These are phyloP conservation scores for Pelargonium nanum DNA, from an alignment of 345 rosid genomes.

Conservation along the genomic window DNA sequence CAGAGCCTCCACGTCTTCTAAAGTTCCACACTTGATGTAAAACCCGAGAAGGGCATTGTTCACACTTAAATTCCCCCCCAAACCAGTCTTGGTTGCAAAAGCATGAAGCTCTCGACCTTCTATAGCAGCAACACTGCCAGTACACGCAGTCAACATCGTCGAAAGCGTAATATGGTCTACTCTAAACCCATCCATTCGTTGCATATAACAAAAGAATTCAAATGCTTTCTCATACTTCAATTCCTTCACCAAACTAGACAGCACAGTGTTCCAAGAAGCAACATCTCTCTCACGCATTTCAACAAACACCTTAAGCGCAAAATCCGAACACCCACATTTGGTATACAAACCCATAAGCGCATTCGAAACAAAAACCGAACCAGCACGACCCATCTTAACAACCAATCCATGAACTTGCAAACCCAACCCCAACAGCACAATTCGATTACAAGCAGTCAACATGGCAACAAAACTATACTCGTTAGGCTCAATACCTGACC, in stretches of 20 bases:
- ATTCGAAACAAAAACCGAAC: conserved; percentile 44
- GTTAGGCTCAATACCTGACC: conserved; percentile 36
- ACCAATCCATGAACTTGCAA: conserved; percentile 42
- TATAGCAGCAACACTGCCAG: conserved; percentile 23
- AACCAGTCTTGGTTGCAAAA: conserved; percentile 44
- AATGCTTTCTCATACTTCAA: conserved; percentile 30
- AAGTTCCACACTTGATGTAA: conserved; percentile 40
- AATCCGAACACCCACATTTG: conserved; percentile 24
- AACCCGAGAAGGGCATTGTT: conserved; percentile 58
- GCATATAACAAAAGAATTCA: conserved; percentile 35
- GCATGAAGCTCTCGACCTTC: conserved; percentile 64
- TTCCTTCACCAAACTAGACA: conserved; percentile 49
- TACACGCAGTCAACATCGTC: conserved; percentile 50
- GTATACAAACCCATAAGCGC: conserved; percentile 59
- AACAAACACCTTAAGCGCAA: conserved; percentile 46
- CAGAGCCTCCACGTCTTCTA: conserved; percentile 32
- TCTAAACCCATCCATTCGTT: conserved; percentile 18
- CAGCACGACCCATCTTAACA: conserved; percentile 29
- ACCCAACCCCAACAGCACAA: conserved; percentile 35
- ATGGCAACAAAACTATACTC: conserved; percentile 43
- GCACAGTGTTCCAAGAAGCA: conserved; percentile 61
- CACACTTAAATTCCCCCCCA: conserved; percentile 46
- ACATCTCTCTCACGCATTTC: conserved; percentile 57
- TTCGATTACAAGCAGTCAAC: conserved; percentile 41
- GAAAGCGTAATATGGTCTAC: conserved; percentile 55